A percentile compares a stretch with the other conserved stretches of the same genome.
These are phyloP conservation scores for Coniophora puteana DNA, from an alignment of 1,284 basidiomycete genomes.

Conservation along the genomic window DNA sequence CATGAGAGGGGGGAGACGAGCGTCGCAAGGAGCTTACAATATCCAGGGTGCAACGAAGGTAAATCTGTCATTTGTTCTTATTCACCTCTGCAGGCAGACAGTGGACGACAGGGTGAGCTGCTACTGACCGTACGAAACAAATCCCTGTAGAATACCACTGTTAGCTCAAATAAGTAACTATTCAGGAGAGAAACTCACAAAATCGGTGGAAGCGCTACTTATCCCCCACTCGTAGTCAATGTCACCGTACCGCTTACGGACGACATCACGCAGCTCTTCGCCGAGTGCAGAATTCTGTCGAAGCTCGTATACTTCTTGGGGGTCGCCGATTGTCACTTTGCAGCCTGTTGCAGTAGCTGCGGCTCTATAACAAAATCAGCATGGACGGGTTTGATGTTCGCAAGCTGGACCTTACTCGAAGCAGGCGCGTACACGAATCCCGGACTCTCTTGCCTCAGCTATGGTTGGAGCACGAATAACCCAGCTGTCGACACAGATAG, in stretches of 20 bases:
- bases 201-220: neutral
- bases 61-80: slow-evolving; percentile 35
- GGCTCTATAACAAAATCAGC: slow-evolving; percentile 38
- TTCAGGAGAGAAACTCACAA: slow-evolving; percentile 14
- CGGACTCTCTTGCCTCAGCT: slow-evolving; percentile 47
- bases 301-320: slow-evolving; percentile 47
- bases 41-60: slow-evolving; percentile 39
- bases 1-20: neutral
- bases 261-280: no score
- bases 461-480: slow-evolving; percentile 63
- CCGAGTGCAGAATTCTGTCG: slow-evolving; percentile 56
- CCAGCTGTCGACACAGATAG: slow-evolving; percentile 33
- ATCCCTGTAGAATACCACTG: no score
- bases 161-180: no score
- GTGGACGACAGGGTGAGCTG: neutral
- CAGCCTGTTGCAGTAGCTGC: slow-evolving; percentile 70
- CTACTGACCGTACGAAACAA: slow-evolving; percentile 51
- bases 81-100: no score
- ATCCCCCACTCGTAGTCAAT: no score
- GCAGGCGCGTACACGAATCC: slow-evolving; percentile 57
- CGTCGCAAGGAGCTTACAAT: slow-evolving; percentile 24
- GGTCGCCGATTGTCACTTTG: slow-evolving; percentile 41
- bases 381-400: neutral
- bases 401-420: slow-evolving; percentile 49
- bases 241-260: no score